Evolutionary conservation across 1,284 basidiomycete genomes (phyloP), one percentile per base, ranked within the genome.

Genomic region (Ustilago bromivora): DNA sequence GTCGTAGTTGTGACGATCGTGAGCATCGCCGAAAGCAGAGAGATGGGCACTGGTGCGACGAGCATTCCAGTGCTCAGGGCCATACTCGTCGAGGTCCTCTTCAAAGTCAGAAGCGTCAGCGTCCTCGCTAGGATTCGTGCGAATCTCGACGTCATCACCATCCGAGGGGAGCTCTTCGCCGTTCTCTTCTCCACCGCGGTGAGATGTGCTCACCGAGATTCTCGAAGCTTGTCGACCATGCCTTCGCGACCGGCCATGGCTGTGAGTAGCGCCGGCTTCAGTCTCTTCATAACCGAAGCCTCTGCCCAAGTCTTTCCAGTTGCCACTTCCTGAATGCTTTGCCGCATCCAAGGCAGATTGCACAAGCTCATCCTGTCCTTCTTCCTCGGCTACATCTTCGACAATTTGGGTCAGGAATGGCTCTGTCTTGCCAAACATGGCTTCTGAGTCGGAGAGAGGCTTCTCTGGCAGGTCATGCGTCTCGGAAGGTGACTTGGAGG

Each of bases 91-190:
- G 19, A 32, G 38, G 36, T 77, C 67, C 12, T 78, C 80, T 38
- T 82, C 81, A 31, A 72, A 71, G 32, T 81, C 78, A 5, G 80
- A 79, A 35, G 76, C 71, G 46, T 82, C 81, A 8, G 75, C 80
- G 55, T 82, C 80, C 56, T 83, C 80, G 61, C 78, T 80, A 7
- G 81, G 80, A 43, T 83, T 82, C 23, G 82, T 82, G 34, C 80
- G 76, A 17, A 80, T 56, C 31, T 83, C 80, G 19, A 70, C 54
- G 3, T 75, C 67, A 8, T 71, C 66, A 10, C 57, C 67, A n/a
- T 66, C 53, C 3, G 51, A n/a, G 28, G 61, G 58, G 23, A 60
- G 36, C 38, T 57, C 15, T 12, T 74, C 62, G 35, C 68, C 72
- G 17, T 47, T 31, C 10, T 77, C 74, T 31, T 69, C 72, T 10